Evolutionary conservation across 305 asterid genomes (phyloP).

Genomic region (Fraxinus ornus): DNA sequence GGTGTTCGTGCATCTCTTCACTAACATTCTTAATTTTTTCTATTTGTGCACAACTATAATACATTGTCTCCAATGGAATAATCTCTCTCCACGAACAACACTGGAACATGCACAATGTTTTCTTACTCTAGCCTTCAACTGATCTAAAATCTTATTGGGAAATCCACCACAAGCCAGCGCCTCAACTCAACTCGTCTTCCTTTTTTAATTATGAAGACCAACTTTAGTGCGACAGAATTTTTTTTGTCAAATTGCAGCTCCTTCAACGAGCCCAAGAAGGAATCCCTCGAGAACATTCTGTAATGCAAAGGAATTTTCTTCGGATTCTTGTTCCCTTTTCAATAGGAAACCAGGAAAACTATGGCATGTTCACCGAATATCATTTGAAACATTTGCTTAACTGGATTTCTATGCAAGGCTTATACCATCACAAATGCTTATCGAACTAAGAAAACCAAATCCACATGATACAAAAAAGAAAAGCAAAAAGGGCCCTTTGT

Average conservation of each 20-base stretch:
- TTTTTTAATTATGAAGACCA: background rate
- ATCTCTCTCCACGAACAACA: background rate
- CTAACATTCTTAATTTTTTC: background rate
- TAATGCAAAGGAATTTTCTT: background rate
- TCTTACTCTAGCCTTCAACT: background rate
- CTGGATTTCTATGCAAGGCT: no score
- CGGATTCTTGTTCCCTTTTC: background rate
- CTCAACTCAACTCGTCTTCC: background rate
- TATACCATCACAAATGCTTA: no score
- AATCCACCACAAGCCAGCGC: background rate
- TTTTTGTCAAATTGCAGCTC: background rate
- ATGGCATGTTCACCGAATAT: background rate
- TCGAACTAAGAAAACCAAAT: constrained; percentile 1
- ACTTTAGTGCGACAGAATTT: background rate
- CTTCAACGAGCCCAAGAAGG: background rate
- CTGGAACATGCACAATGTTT: background rate
- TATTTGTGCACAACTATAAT: background rate
- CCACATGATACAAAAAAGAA: background rate
- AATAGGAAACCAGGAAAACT: background rate
- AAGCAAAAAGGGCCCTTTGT: background rate
- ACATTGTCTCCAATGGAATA: background rate
- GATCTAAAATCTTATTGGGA: background rate
- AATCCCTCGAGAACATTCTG: background rate
- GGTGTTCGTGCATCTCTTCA: background rate
- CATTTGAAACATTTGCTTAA: background rate